A percentile compares a stretch with the other conserved stretches of the same genome.
These are phyloP conservation scores for Rhizodiscina lignyota DNA, from an alignment of 495 filamentous ascomycete species.

Conservation along the genomic window DNA sequence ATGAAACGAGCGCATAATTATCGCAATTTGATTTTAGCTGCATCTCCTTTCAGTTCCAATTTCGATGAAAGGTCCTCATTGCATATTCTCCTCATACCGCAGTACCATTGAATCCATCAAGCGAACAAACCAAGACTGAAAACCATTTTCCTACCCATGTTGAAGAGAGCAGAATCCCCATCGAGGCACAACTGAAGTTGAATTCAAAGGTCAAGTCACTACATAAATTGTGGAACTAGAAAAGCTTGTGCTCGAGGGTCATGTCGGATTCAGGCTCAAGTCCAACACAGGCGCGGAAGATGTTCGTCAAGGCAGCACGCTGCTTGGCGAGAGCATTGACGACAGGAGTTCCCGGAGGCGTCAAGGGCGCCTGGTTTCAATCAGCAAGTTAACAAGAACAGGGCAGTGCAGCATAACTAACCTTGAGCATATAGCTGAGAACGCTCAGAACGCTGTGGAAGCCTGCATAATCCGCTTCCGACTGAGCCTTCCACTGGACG, in stretches of 20 bases:
- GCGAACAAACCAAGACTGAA: no score
- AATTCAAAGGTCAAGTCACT: background rate
- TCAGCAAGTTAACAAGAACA: background rate
- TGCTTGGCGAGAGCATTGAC: constrained; percentile 96
- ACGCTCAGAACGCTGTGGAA: constrained; percentile 98
- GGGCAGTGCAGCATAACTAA: constrained; percentile 7
- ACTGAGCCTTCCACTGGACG: constrained; percentile 68
- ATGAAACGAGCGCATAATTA: no score
- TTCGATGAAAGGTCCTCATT: no score
- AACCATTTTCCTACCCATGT: no score
- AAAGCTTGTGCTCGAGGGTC: constrained; percentile 98
- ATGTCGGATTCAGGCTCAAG: constrained; percentile 97
- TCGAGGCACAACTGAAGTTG: no score
- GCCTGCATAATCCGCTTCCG: constrained; percentile 57
- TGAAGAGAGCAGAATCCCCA: no score
- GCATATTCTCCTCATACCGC: no score
- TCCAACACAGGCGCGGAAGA: constrained; percentile 96
- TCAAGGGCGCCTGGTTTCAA: constrained; percentile 67
- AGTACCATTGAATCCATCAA: no score
- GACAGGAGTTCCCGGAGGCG: constrained; percentile 87
- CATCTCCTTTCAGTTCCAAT: no score
- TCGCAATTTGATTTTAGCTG: no score
- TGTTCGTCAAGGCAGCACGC: constrained; percentile 86
- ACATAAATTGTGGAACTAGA: constrained; percentile 25
- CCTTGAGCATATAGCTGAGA: constrained; percentile 98